A percentile compares a stretch with the other conserved stretches of the same genome.
Conservation (phyloP, 148 eudicot genomes). For the Rhododendron mucronatum region DNA sequence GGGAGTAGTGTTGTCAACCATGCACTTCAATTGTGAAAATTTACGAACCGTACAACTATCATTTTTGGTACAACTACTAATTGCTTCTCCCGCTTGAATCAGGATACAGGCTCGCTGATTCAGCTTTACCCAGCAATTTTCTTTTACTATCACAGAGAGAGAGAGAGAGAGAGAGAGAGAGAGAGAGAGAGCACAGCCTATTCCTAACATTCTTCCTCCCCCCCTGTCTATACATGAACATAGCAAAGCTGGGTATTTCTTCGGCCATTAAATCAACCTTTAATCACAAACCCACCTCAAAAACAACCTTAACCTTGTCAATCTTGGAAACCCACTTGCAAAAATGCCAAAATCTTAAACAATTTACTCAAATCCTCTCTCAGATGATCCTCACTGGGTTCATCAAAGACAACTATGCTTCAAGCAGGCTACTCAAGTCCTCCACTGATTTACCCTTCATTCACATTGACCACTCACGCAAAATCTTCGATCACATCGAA, state of each 20-base stretch:
- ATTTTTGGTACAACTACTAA: too few species aligned
- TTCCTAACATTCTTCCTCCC: too few species aligned
- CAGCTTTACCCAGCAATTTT: too few species aligned
- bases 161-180: background rate
- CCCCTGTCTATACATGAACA: conserved; percentile 11
- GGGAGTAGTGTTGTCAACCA: too few species aligned
- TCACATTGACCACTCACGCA: conserved; percentile 33
- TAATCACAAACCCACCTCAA: conserved; percentile 14
- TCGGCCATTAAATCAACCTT: conserved; percentile 34
- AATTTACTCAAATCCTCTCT: conserved; percentile 52
- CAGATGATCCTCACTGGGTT: conserved; percentile 51
- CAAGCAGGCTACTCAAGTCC: conserved; percentile 58
- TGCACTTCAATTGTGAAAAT: too few species aligned
- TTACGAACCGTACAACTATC: too few species aligned
- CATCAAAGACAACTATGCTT: conserved; percentile 52
- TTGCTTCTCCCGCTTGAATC: too few species aligned
- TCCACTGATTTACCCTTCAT: conserved; percentile 37
- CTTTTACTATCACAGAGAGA: too few species aligned
- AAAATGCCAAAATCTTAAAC: conserved; percentile 34
- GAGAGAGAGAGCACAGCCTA: background rate
- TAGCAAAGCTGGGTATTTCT: conserved; percentile 24
- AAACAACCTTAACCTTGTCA: conserved; percentile 37
- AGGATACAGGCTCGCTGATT: too few species aligned
- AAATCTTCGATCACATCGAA: conserved; percentile 39
- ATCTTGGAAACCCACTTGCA: conserved; percentile 45